Evolutionary conservation across 2,329 filamentous ascomycete species (phyloP).

Genomic region (Penicillium sp.): DNA sequence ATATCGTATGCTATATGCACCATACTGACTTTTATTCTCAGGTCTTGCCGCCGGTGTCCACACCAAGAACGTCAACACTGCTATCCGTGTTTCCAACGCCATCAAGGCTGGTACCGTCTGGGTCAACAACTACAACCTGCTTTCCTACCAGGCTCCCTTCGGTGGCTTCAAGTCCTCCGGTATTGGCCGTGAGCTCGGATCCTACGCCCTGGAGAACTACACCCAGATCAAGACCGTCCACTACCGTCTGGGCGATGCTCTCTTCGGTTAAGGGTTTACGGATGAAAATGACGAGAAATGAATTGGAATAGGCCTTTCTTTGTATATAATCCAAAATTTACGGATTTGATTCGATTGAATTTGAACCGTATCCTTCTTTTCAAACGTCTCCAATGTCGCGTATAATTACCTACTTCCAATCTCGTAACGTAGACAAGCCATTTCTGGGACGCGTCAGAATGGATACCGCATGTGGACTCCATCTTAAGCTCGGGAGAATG

Average conservation of each 20-base stretch:
- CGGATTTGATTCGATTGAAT: neutral
- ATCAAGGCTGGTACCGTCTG: constrained; percentile 67
- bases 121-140: constrained; percentile 70
- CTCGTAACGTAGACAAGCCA: too few relatives aligned
- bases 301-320: constrained; percentile 5
- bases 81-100: constrained; percentile 70
- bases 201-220: constrained; percentile 52
- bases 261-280: constrained; percentile 39
- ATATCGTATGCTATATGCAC: neutral
- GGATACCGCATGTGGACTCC: neutral
- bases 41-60: constrained; percentile 74
- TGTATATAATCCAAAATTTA: constrained; percentile 16
- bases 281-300: constrained; percentile 1
- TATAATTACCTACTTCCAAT: neutral
- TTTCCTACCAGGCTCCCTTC: constrained; percentile 50
- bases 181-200: constrained; percentile 42
- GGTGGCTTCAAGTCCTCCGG: constrained; percentile 35
- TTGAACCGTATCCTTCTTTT: neutral
- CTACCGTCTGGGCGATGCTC: constrained; percentile 45
- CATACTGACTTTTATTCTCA: constrained; percentile 54
- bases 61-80: constrained; percentile 76
- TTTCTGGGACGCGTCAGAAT: neutral
- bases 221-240: constrained; percentile 51
- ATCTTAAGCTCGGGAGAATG: neutral
- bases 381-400: neutral